phyloP scores from a whole-genome alignment of 805 yeast species.

The Clavispora vitiphila region DNA sequence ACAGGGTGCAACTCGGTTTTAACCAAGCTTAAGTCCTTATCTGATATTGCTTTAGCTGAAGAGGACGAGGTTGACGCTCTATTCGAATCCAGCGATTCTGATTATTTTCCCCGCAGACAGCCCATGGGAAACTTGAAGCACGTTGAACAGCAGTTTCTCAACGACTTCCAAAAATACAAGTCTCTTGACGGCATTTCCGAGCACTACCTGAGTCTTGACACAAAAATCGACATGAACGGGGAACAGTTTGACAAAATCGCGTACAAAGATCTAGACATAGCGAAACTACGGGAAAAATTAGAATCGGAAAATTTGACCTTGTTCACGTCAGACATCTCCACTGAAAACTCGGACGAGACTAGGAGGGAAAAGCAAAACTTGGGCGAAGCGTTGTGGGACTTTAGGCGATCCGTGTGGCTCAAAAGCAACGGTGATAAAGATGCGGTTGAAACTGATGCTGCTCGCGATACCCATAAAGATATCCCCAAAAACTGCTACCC shows the following conservation, averaged over 20 bases:
- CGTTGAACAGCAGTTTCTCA: slow-evolving; percentile 29
- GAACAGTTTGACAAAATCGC: background rate
- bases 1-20: slow-evolving; percentile 32
- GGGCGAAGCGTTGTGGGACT: slow-evolving; percentile 66
- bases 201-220: background rate
- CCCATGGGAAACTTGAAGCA: background rate
- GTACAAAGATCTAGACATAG: background rate
- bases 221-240: background rate
- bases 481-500: slow-evolving; percentile 49
- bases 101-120: slow-evolving; percentile 14
- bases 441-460: background rate
- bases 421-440: background rate
- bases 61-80: slow-evolving; percentile 49
- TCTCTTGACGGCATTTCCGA: slow-evolving; percentile 19
- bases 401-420: slow-evolving; percentile 66
- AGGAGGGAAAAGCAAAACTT: slow-evolving; percentile 15
- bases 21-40: slow-evolving; percentile 33
- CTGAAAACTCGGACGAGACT: background rate
- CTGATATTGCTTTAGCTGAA: slow-evolving; percentile 45
- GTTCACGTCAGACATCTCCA: background rate
- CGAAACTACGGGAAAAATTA: slow-evolving; percentile 1
- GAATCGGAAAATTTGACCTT: background rate
- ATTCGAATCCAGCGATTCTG: slow-evolving; percentile 39
- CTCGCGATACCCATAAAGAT: slow-evolving; percentile 16
- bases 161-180: slow-evolving; percentile 27